Base-by-base conservation (phyloP, 768 basidiomycete species). In the Termitomyces sp. region DNA sequence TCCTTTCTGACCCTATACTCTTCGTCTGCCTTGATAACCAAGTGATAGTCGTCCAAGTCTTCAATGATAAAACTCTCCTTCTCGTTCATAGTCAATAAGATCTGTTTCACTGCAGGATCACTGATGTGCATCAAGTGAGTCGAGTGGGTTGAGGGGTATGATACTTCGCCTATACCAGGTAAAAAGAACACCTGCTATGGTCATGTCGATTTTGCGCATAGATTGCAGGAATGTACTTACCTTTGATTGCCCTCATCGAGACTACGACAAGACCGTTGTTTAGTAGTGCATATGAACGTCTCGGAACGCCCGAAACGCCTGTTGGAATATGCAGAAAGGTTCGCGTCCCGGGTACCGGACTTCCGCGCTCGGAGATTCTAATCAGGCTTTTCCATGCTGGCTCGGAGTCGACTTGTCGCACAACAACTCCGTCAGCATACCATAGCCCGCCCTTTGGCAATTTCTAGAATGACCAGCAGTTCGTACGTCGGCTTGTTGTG, bases 61-160 rank as follows among this genome's bases (percentile, higher is more conserved):
- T 94, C 89, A 62, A 95, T 91, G 64, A 95, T 87, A 71, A 95
- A 95, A 57, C 80, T 83, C 9, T 84, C 79, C 68, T 83, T 87
- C 69, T 94, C 90, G 70, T 94, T 91, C 87, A 95, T 86, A 29
- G 85, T 77, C 54, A 93, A 78, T 40, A 95, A 78, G 57, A 95
- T 94, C 71, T 95, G 93, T 74, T 95, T 95, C 62, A 95, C 93
- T 3, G 55, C 55, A 56, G 55, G 55, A 56, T 56, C 55, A 45
- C 43, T 56, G n/a, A 7, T 4, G 4, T 34, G 31, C 31, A 20
- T 45, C 94, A 85, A 38, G 85, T 77, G 56, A 93, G 77, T 40
- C 94, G 79, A 59, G 94, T 70, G 94, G 91, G 73, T 94, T 95
- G 37, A 40, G 15, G 29, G n/a, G 12, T 20, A 51, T 40, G 38